Base-by-base conservation (phyloP, 2,329 filamentous ascomycete species). In the Trichoderma citrinoviride region DNA sequence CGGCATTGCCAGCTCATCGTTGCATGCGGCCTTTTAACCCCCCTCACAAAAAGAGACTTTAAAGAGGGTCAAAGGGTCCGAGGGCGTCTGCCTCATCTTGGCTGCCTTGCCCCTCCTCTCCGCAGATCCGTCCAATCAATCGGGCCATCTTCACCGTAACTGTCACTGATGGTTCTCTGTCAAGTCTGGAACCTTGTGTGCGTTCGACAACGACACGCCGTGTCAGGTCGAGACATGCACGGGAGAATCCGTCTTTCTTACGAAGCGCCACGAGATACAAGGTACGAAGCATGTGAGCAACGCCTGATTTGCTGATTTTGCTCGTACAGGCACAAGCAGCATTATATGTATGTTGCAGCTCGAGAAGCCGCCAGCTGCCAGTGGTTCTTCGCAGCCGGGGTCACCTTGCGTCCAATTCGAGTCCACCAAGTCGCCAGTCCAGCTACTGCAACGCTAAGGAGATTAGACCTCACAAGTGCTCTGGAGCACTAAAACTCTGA, bases 1-100 rank as follows among this genome's bases (percentile, higher is more conserved):
- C 73, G 77, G 84, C 83, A 86, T 77, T 90, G 88, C 87, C 88
- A 90, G 85, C 88, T 87, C 88, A 90, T 90, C 87, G 86, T 77
- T 90, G 87, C 88, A 88, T 90, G 82, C 83, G 80, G 78, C 77
- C 60, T 77, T 77, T 74, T 77, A 77, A 75, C 77, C 68, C 46
- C 57, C 55, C 40, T 60, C 55, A 37, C 49, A 37, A 65, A 44
- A 33, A 23, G 37, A 44, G 14, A 10, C 14, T 33, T 44, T 33
- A 57, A 61, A 60, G 54, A 65, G 55, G 65, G 64, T 62, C 60
- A 56, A 56, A 62, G 58, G 52, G 64, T 57, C 65, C 43, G 60
- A 64, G 64, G 61, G 52, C 53, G 61, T 64, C 61, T 66, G 46
- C 54, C 61, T 64, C 56, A 33, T 62, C 49, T 52, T 64, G 53